phyloP scores from a whole-genome alignment of 2,329 filamentous ascomycete species.

The Pseudogymnoascus sp. region DNA sequence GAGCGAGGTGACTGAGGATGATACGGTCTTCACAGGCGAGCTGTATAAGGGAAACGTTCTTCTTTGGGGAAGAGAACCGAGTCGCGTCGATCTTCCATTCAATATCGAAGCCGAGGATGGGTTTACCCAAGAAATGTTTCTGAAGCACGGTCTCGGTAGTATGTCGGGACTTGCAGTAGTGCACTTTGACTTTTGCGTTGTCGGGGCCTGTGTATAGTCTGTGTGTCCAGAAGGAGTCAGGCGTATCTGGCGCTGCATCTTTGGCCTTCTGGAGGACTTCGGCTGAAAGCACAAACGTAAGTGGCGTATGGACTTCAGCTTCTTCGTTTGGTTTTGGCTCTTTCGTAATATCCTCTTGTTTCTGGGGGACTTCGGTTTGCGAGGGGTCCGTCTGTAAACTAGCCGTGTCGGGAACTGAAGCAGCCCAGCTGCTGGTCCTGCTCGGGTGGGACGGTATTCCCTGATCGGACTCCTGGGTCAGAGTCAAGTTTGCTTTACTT shows the following conservation, averaged over 20 bases:
- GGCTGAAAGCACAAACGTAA: constrained; percentile 40
- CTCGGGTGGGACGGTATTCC: neutral
- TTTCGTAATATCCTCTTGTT: constrained; percentile 11
- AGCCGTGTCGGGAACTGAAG: neutral
- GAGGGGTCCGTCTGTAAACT: neutral
- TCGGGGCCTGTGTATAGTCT: constrained; percentile 51
- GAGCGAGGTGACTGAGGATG: constrained; percentile 71
- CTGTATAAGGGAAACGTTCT: constrained; percentile 75
- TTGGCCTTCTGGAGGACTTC: constrained; percentile 41
- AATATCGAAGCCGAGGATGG: constrained; percentile 77
- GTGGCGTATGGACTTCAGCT: constrained; percentile 27
- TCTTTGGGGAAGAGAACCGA: constrained; percentile 42
- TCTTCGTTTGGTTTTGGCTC: constrained; percentile 24
- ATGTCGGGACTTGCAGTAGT: constrained; percentile 65
- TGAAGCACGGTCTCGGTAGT: constrained; percentile 59
- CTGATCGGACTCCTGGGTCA: neutral
- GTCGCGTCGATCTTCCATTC: constrained; percentile 63
- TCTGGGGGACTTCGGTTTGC: neutral
- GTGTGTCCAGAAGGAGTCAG: constrained; percentile 59
- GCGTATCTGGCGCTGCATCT: constrained; percentile 34
- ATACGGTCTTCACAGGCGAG: constrained; percentile 69
- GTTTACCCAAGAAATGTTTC: constrained; percentile 57
- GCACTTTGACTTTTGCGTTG: constrained; percentile 52
- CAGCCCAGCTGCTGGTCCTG: neutral
- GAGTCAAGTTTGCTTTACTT: neutral